A percentile compares a stretch with the other conserved stretches of the same genome.
phyloP scores from a whole-genome alignment of 495 filamentous ascomycete genomes.

The Chaetomium cochliodes region DNA sequence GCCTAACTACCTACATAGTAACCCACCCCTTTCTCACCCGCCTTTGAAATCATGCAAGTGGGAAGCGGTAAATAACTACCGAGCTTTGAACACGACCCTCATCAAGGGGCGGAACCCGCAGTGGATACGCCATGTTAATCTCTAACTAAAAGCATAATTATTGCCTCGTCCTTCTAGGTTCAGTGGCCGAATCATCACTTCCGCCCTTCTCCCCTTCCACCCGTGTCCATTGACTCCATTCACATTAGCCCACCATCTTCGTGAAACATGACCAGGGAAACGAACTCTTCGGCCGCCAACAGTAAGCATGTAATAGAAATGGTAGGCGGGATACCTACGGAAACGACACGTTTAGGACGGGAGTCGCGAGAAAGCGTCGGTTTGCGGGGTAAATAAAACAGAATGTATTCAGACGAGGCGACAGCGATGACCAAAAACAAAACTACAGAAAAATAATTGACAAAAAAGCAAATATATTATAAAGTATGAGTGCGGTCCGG shows the following conservation, averaged over 20 bases:
- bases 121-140: no score
- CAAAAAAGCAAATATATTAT: conserved; percentile 14
- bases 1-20: no score
- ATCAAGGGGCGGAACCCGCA: no score
- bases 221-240: no score
- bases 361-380: not conserved
- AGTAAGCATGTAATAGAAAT: not conserved
- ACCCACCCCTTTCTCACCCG: no score
- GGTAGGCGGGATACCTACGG: not conserved
- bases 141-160: no score
- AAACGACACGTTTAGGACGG: no score
- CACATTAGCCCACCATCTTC: no score
- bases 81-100: not conserved
- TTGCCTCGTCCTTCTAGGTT: no score
- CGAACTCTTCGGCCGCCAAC: not conserved
- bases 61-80: not conserved
- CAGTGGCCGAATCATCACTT: no score
- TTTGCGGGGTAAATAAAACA: not conserved
- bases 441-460: not conserved
- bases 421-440: not conserved
- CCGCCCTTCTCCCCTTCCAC: no score
- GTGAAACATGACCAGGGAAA: not conserved
- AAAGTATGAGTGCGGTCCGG: conserved; percentile 5
- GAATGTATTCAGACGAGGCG: not conserved
- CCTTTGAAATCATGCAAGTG: no score